Percentiles rank a stretch among this genome's conserved stretches.
Evolutionary conservation across 2,329 filamentous ascomycete species (phyloP).

Genomic region (Scedosporium minutisporum): DNA sequence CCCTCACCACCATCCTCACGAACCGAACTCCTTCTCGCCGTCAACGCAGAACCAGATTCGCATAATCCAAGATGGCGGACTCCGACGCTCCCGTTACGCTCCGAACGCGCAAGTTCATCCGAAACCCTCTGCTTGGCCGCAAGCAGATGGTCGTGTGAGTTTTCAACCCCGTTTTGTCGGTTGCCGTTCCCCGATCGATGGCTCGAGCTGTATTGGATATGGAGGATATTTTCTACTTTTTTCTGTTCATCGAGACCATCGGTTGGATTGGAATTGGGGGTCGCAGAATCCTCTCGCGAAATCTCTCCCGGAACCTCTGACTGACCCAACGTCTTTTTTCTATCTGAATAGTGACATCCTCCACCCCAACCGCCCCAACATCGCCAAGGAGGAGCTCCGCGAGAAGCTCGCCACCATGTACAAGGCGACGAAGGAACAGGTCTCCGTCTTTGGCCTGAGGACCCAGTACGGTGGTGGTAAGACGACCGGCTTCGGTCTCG

Average conservation of each 20-base stretch:
- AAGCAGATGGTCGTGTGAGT: conserved; percentile 99
- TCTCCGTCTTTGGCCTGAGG: conserved; percentile 96
- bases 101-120: conserved; percentile 99
- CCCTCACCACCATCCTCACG: conserved; percentile 17
- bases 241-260: too few species aligned
- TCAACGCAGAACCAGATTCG: conserved; percentile 20
- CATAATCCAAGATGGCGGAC: conserved; percentile 70
- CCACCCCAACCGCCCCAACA: conserved; percentile 96
- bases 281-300: not conserved
- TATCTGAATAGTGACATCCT: conserved; percentile 75
- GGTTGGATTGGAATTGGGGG: not conserved
- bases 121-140: conserved; percentile 96
- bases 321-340: conserved; percentile 8
- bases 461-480: conserved; percentile 99
- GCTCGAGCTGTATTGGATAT: too few species aligned
- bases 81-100: conserved; percentile 67
- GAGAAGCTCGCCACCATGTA: conserved; percentile 90
- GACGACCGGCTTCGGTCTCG: conserved; percentile 95
- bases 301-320: not conserved
- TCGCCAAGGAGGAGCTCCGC: conserved; percentile 98
- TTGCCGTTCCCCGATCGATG: too few species aligned
- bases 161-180: conserved; percentile 13
- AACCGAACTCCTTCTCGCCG: conserved; percentile 19
- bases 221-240: too few species aligned
- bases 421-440: conserved; percentile 96